Evolutionary conservation across 2,329 filamentous ascomycete species (phyloP).

Genomic region (Aspergillus fumigatiaffinis): DNA sequence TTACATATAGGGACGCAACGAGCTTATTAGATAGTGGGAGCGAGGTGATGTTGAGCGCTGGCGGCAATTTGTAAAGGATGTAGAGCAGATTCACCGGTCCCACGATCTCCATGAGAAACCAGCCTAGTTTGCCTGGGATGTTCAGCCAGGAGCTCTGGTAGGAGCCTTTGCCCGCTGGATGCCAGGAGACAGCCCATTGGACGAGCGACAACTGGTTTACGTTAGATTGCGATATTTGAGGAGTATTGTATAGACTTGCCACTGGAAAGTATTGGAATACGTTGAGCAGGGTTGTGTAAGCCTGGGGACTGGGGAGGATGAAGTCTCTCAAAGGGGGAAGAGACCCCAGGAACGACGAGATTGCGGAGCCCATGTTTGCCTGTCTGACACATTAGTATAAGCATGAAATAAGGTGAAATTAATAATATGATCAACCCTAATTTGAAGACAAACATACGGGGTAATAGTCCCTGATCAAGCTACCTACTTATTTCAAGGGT

Average conservation of each 20-base stretch:
- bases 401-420: background rate
- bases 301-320: slow-evolving; percentile 36
- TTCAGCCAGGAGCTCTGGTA: slow-evolving; percentile 64
- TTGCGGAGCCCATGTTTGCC: slow-evolving; percentile 19
- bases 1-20: slow-evolving; percentile 50
- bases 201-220: slow-evolving; percentile 60
- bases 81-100: slow-evolving; percentile 76
- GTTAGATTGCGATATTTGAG: slow-evolving; percentile 8
- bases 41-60: slow-evolving; percentile 30
- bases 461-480: background rate
- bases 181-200: slow-evolving; percentile 77
- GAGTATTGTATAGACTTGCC: slow-evolving; percentile 43
- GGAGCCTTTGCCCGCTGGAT: slow-evolving; percentile 92
- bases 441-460: background rate
- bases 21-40: slow-evolving; percentile 37
- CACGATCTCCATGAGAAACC: slow-evolving; percentile 82
- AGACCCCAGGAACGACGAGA: slow-evolving; percentile 19
- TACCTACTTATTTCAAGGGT: background rate
- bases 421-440: background rate
- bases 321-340: slow-evolving; percentile 30
- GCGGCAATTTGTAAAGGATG: slow-evolving; percentile 66
- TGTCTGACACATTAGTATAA: background rate
- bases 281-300: slow-evolving; percentile 33
- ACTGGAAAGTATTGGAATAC: slow-evolving; percentile 43
- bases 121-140: slow-evolving; percentile 81